Percentiles rank a stretch among this genome's conserved stretches.
phyloP scores from a whole-genome alignment of 306 rosid genomes.

The Amphicarpaea edgeworthii region DNA sequence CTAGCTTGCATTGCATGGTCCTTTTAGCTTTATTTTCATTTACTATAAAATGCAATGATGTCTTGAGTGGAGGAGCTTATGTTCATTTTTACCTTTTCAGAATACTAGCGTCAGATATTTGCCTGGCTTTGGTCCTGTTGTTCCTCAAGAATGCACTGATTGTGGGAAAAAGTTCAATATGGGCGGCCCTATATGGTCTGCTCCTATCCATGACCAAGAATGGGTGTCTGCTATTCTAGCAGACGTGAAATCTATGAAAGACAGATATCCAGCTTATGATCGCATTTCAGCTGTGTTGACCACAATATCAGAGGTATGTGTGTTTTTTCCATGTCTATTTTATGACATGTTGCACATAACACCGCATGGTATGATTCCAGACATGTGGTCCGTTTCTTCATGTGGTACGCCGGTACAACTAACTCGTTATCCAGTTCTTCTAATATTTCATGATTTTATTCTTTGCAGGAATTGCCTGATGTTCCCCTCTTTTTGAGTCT shows the following conservation, averaged over 20 bases:
- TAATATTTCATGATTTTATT: neutral
- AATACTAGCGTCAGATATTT: slow-evolving; percentile 83
- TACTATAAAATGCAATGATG: slow-evolving; percentile 15
- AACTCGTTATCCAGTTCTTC: neutral
- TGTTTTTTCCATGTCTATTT: slow-evolving; percentile 5
- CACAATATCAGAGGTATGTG: slow-evolving; percentile 84
- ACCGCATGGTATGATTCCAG: neutral
- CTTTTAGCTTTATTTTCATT: slow-evolving; percentile 19
- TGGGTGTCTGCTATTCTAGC: slow-evolving; percentile 87
- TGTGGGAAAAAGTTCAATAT: slow-evolving; percentile 92
- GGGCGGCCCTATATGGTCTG: slow-evolving; percentile 99
- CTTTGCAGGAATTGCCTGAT: slow-evolving; percentile 86
- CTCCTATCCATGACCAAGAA: slow-evolving; percentile 94
- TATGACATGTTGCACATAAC: neutral
- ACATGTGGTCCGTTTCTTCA: no score
- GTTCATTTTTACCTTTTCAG: slow-evolving; percentile 53
- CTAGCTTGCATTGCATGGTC: neutral
- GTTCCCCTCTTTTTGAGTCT: slow-evolving; percentile 93
- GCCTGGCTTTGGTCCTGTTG: slow-evolving; percentile 91
- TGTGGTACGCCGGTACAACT: no score
- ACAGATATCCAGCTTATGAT: slow-evolving; percentile 84
- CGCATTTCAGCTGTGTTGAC: slow-evolving; percentile 91
- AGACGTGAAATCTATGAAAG: slow-evolving; percentile 73
- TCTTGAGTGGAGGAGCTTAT: slow-evolving; percentile 4
- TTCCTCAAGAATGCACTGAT: slow-evolving; percentile 87